These are phyloP conservation scores for Kickxella alabastrina DNA, from an alignment of 192 early-diverging fungal species.

Conservation along the genomic window DNA sequence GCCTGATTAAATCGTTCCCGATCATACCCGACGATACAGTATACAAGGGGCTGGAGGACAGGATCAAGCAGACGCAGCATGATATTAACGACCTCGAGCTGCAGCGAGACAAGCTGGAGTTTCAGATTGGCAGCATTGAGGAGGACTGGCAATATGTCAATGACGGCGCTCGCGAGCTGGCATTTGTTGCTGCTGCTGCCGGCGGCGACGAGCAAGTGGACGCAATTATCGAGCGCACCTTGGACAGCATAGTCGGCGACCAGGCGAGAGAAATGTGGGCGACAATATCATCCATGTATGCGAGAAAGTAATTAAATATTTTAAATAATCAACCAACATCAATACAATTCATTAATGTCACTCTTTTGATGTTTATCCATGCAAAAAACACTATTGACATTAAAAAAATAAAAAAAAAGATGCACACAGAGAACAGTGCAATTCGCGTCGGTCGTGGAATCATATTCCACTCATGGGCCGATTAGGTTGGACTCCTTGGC, in stretches of 20 bases:
- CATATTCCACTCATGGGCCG: slow-evolving; percentile 10
- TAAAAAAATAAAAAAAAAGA: too few relatives aligned
- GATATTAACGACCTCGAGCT: slow-evolving; percentile 42
- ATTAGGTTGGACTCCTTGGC: slow-evolving; percentile 24
- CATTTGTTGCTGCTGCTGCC: slow-evolving; percentile 4
- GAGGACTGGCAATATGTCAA: slow-evolving; percentile 49
- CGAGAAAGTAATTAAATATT: background rate
- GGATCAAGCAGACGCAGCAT: slow-evolving; percentile 30
- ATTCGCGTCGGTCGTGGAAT: too few relatives aligned
- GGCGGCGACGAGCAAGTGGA: slow-evolving; percentile 11
- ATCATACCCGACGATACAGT: slow-evolving; percentile 47
- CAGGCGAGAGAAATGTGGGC: slow-evolving; percentile 42
- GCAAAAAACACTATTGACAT: too few relatives aligned
- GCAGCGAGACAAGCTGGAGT: slow-evolving; percentile 46
- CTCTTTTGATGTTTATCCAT: too few relatives aligned
- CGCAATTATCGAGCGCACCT: slow-evolving; percentile 23
- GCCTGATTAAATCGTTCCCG: slow-evolving; percentile 22
- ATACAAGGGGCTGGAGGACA: slow-evolving; percentile 33
- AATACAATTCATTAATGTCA: too few relatives aligned
- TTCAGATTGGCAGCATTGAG: slow-evolving; percentile 48
- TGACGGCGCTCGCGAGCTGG: slow-evolving; percentile 28
- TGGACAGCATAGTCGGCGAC: slow-evolving; percentile 47
- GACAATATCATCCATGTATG: slow-evolving; percentile 27
- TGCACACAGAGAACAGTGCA: too few relatives aligned
- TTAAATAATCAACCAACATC: too few relatives aligned